A percentile compares a stretch with the other conserved stretches of the same genome.
Conservation (phyloP, 306 rosid species). For the Malus orientalis region DNA sequence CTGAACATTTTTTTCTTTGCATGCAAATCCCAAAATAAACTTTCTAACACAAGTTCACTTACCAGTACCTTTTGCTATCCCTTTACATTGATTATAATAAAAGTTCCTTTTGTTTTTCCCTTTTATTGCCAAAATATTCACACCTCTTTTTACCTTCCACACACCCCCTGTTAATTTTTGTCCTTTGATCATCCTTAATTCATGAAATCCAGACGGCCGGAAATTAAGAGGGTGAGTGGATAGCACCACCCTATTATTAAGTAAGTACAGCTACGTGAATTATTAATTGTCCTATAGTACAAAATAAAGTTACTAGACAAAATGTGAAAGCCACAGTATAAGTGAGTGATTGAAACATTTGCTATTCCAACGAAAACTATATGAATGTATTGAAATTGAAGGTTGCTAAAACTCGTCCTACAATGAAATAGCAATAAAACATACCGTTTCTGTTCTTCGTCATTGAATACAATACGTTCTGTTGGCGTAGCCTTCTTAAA, state of each 20-base stretch:
- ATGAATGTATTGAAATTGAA: background rate
- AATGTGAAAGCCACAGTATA: background rate
- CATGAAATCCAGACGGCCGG: too few species aligned
- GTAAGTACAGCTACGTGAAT: background rate
- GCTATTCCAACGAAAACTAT: background rate
- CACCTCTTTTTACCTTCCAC: too few species aligned
- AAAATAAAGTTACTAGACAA: background rate
- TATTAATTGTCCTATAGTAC: background rate
- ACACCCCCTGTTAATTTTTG: too few species aligned
- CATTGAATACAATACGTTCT: constrained; percentile 84
- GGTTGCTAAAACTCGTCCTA: background rate
- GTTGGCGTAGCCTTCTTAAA: constrained; percentile 37
- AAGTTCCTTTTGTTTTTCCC: background rate
- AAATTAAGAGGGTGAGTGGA: too few species aligned
- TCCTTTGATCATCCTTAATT: too few species aligned
- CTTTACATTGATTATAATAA: background rate
- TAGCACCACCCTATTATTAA: background rate
- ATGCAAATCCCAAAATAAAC: too few species aligned
- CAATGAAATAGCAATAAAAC: constrained; percentile 5
- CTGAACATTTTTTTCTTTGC: too few species aligned
- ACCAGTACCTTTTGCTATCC: background rate
- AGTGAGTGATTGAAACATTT: background rate
- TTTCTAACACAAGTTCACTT: background rate
- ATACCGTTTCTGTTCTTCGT: constrained; percentile 90
- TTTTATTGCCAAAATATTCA: background rate